Base-by-base conservation (phyloP, 2,329 filamentous ascomycete species). In the Pyrenophora graminea region DNA sequence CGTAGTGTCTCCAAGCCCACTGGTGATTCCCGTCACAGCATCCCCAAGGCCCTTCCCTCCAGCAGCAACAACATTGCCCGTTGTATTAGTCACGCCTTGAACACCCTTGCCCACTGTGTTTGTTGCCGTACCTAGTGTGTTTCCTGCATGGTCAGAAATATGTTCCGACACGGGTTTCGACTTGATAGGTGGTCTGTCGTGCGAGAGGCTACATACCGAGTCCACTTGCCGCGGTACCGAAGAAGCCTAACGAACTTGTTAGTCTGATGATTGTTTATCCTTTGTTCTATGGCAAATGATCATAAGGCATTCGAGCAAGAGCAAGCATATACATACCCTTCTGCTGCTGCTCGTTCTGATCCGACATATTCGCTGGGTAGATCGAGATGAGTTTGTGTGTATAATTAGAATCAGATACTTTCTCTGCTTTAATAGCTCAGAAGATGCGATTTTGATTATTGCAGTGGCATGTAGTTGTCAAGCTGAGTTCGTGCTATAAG, bases 1-100 rank as follows among this genome's bases (percentile, higher is more conserved):
- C 0, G 66, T 71, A 2, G 69, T 73, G 48, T 74, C 71, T 0
- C 71, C 71, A 15, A 70, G 15, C 0, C 69, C 70, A 39, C 63
- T 52, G 6, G 68, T 72, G 5, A 74, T 58, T 0, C 70, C 71
- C 7, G 62, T 62, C 21, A 74, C 63, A 1, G 68, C 70, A 52
- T 74, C 67, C 0, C 71, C 71, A 0, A 74, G 54, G 2, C 71
- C 71, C 49, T 72, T 72, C 0, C 70, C 70, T 8, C 69, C 55
- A 4, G 61, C 63, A 1, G 65, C 53, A 3, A 73, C 65, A 0
- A 68, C 64, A 39, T 70, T 68, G 25, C 70, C 70, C 4, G 66
- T 50, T 0, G 67, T 63, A 25, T 66, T 58, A 1, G 69, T 72
- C 2, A 64, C 61, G 43, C 66, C 64, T 1, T 56, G 46, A 34